Base-by-base conservation (phyloP, 2,329 filamentous ascomycete species). In the Ophiostoma novo-ulmi region DNA sequence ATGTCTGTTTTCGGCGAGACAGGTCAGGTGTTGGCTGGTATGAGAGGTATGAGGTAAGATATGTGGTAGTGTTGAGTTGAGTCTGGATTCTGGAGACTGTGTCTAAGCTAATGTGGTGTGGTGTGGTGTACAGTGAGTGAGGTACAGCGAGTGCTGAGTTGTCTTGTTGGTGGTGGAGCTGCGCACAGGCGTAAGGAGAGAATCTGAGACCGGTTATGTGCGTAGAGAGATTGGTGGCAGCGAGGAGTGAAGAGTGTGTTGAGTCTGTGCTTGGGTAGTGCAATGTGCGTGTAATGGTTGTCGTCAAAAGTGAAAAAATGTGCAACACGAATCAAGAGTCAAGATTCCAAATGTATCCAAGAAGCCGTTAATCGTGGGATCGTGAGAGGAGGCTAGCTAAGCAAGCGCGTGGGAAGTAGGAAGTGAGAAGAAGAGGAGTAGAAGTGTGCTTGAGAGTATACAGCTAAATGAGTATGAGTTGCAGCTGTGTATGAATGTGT, bases 141-240 rank as follows among this genome's bases (percentile, higher is more conserved):
- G 31, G 44, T 48, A 48, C 48, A 31, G 55, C 13, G 55, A 35
- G 44, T 35, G 58, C 26, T 35, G 58, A 26, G 26, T 63, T 63
- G 26, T 61, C 55, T 61, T 8, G 44, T 36, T 11, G 58, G 58
- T 26, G 58, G 58, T 63, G 58, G 58, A 63, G 58, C 26, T 31
- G 58, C 26, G 58, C 58, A 63, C 58, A 63, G 58, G 58, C 52
- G n/a, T 14, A 63, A 63, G 58, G 58, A 63, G 58, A 22, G 13
- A 63, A 35, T 63, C n/a, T 63, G 58, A 63, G 58, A 63, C 58
- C 58, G 58, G 58, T 63, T 63, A 63, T 63, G 58, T 63, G 58
- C 58, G 58, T 63, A 63, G 22, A 48, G 58, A 17, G 58, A 63
- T 17, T 35, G 58, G 26, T 26, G 26, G 58, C 13, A 35, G 52